Evolutionary conservation across 495 filamentous ascomycete genomes (phyloP).

Genomic region (Talaromyces trachyspermus): DNA sequence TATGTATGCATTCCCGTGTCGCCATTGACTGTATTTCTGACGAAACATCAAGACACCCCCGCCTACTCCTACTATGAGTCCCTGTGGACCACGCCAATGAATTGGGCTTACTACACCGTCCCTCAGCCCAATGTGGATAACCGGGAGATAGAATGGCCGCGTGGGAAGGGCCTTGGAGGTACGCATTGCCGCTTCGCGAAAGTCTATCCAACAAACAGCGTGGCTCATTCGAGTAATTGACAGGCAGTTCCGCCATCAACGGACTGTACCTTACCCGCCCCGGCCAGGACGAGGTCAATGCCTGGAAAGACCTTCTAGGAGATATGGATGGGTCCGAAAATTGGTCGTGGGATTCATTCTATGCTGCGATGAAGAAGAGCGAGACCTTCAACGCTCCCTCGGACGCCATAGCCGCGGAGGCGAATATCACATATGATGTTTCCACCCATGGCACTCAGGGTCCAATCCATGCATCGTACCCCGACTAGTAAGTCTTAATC

Average conservation of each 20-base stretch:
- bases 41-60: conserved; percentile 19
- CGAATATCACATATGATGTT: conserved; percentile 28
- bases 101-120: conserved; percentile 30
- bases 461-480: conserved; percentile 45
- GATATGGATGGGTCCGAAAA: conserved; percentile 28
- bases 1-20: conserved; percentile 5
- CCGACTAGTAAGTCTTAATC: conserved; percentile 24
- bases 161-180: conserved; percentile 35
- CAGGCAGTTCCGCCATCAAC: conserved; percentile 31
- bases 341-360: conserved; percentile 28
- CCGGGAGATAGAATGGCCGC: conserved; percentile 26
- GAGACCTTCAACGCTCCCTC: conserved; percentile 34
- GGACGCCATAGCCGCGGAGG: conserved; percentile 29
- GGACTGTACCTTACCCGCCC: conserved; percentile 29
- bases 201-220: too few relatives aligned
- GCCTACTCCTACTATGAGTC: conserved; percentile 29
- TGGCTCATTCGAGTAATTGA: too few relatives aligned
- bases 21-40: not conserved
- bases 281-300: conserved; percentile 25
- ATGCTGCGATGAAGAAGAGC: conserved; percentile 29
- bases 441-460: conserved; percentile 29
- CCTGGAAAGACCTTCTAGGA: conserved; percentile 25
- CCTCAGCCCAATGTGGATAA: conserved; percentile 25
- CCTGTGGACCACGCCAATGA: conserved; percentile 27
- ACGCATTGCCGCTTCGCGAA: not conserved